Conservation (phyloP, 2,329 filamentous ascomycete genomes). For the Apiospora arundinis region DNA sequence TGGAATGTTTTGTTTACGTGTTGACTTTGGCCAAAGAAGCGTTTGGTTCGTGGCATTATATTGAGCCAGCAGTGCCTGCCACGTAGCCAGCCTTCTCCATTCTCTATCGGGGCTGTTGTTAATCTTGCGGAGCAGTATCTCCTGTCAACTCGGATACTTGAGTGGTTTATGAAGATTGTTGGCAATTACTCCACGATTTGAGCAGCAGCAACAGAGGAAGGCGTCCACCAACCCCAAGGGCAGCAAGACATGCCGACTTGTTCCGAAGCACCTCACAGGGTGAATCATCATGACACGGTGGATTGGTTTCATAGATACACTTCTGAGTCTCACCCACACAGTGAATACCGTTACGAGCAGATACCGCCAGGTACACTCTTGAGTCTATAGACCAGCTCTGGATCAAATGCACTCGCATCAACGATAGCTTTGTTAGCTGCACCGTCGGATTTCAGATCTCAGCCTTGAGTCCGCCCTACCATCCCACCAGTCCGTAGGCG, state of each 20-base stretch:
- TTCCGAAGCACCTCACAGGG: too few relatives aligned
- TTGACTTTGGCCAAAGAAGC: neutral
- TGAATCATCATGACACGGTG: too few relatives aligned
- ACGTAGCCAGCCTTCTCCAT: neutral
- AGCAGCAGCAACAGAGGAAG: neutral
- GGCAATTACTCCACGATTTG: neutral
- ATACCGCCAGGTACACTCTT: too few relatives aligned
- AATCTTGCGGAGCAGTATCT: neutral
- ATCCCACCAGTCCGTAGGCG: too few relatives aligned
- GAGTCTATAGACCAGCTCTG: too few relatives aligned
- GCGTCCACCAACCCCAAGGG: neutral
- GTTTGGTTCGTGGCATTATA: neutral
- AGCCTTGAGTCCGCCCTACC: too few relatives aligned
- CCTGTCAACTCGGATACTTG: neutral
- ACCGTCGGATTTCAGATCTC: too few relatives aligned
- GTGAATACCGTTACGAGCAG: too few relatives aligned
- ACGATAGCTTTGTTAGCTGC: too few relatives aligned
- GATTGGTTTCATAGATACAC: too few relatives aligned
- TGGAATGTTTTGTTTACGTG: neutral
- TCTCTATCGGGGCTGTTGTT: neutral
- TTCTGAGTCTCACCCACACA: too few relatives aligned
- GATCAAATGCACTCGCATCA: too few relatives aligned
- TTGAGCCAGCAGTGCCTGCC: neutral
- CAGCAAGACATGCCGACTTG: neutral
- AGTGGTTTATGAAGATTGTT: neutral